Evolutionary conservation across 1,284 basidiomycete genomes (phyloP).

Genomic region (Leucoagaricus sp.): DNA sequence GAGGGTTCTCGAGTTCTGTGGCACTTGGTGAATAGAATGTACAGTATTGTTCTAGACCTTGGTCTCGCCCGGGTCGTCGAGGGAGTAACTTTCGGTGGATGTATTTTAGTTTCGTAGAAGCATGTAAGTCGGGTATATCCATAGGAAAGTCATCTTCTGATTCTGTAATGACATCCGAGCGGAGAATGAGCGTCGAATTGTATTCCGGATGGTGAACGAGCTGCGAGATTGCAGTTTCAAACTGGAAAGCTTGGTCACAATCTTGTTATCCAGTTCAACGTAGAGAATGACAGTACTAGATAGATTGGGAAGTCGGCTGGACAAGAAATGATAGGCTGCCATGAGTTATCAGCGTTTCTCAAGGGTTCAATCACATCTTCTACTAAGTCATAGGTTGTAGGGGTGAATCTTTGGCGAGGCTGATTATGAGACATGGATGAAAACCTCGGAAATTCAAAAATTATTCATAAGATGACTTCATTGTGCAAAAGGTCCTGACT

Average conservation of each 20-base stretch:
- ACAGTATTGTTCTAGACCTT: conserved; percentile 72
- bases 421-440: neutral
- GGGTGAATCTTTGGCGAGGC: conserved; percentile 7
- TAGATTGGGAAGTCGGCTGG: conserved; percentile 35
- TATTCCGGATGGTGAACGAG: conserved; percentile 81
- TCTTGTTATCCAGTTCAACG: neutral
- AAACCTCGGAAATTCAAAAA: neutral
- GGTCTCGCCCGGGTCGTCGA: conserved; percentile 71
- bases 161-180: conserved; percentile 66
- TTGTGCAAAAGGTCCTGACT: too few relatives aligned
- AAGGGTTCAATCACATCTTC: neutral
- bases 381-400: neutral
- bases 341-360: conserved; percentile 11
- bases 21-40: conserved; percentile 51
- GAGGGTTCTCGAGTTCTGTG: conserved; percentile 14
- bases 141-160: conserved; percentile 36
- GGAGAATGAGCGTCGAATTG: conserved; percentile 80
- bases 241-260: conserved; percentile 41
- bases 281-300: conserved; percentile 25
- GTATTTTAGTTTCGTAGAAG: conserved; percentile 40
- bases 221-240: conserved; percentile 62
- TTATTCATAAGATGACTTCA: too few relatives aligned
- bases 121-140: conserved; percentile 42
- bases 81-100: conserved; percentile 69
- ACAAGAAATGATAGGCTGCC: conserved; percentile 34